Evolutionary conservation across 305 asterid species (phyloP).

Genomic region (Ilex paraguariensis): DNA sequence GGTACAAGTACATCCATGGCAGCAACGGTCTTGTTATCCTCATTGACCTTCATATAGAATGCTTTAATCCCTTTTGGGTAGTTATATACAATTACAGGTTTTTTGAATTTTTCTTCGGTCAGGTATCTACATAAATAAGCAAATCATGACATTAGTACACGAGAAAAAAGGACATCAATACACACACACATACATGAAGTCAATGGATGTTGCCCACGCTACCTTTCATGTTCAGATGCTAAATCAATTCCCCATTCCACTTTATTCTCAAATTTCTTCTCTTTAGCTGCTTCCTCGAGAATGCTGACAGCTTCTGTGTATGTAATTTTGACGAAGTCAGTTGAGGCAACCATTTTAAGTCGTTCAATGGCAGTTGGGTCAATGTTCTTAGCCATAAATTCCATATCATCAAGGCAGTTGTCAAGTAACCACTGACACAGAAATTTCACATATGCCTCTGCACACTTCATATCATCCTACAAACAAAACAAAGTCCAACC

Average conservation of each 20-base stretch:
- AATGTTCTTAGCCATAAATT: constrained; percentile 55
- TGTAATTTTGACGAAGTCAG: constrained; percentile 62
- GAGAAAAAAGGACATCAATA: not conserved
- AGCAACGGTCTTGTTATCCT: constrained; percentile 89
- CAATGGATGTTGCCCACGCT: not conserved
- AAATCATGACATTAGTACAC: constrained; percentile 12
- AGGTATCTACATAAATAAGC: constrained; percentile 45
- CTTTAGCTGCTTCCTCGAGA: constrained; percentile 76
- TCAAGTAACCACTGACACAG: constrained; percentile 93
- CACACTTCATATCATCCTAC: constrained; percentile 97
- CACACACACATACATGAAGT: not conserved
- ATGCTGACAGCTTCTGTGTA: constrained; percentile 80
- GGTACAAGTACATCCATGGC: constrained; percentile 99
- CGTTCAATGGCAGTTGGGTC: constrained; percentile 70
- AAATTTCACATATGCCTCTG: constrained; percentile 88
- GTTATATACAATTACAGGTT: constrained; percentile 93
- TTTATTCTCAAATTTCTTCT: constrained; percentile 69
- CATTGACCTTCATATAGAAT: constrained; percentile 94
- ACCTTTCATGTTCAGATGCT: constrained; percentile 98
- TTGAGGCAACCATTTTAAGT: constrained; percentile 73
- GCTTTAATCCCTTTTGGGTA: constrained; percentile 94
- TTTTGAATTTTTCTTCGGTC: constrained; percentile 81
- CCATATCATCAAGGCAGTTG: constrained; percentile 88
- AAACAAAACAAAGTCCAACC: constrained; percentile 9
- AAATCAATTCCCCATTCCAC: constrained; percentile 98